Evolutionary conservation across 1,139 yeast genomes (phyloP), one percentile per base, ranked within the genome.

Genomic region (Saccharomyces hybrid): DNA sequence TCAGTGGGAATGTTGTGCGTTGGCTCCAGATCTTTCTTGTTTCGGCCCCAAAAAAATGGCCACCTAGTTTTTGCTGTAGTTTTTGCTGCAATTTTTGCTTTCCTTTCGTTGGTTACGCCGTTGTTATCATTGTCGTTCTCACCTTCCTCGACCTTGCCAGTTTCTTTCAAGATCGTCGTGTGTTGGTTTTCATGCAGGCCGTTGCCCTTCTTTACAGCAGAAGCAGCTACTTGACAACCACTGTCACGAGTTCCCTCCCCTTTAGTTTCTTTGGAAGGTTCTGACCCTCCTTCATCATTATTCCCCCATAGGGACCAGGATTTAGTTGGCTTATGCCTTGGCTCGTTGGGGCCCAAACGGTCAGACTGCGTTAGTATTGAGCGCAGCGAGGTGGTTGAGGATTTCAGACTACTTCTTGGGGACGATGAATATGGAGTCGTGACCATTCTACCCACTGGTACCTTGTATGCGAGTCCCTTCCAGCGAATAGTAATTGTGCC

Each of bases 21-120:
- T 25, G n/a, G 46, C 46, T 9, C 38, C 31, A 1, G 19, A 25
- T 42, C 29, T 41, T 25, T 41, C 29, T 27, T 49, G 51, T 16
- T 47, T 28, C 29, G 48, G 31, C 65, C 58, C 46, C 58, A 63
- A 70, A 70, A 68, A 50, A 68, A 64, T 5, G 65, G 60, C 70
- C 70, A 66, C 1, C 61, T 52, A 29, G 55, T 56, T 38, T 54
- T 55, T 8, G 49, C 49, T 0, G 42, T 16, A 7, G 2, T 19
- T 19, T 3, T 19, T 19, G 23, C 23, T 19, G 23, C 23, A 19
- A 19, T 19, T 38, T 50, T 50, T 16, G 38, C 32, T 11, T 19
- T 19, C 23, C 23, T 2, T 8, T 13, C 3, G 7, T n/a, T 38
- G 8, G 23, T 19, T 19, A 19, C 23, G 3, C 4, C 23, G 23